Evolutionary conservation across 352 stramenopile genomes (phyloP), one percentile per base, ranked within the genome.

Genomic region (Albugo candida): DNA sequence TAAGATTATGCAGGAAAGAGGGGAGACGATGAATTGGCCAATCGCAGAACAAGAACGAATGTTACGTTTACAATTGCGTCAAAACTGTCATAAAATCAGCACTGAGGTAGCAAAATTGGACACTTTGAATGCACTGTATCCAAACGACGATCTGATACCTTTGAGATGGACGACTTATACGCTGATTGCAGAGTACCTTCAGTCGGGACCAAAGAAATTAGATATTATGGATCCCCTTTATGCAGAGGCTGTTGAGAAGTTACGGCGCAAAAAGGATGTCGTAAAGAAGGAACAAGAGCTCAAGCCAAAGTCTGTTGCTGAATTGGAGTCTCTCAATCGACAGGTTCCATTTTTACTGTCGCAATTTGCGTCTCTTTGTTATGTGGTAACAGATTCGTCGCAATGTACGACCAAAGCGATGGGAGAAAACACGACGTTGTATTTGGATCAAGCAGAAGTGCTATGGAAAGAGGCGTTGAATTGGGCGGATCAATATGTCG

Each of bases 161-260:
- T 54, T 83, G 27, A 83, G 83, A 57, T 83, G 67, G 67, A 65
- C 57, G 41, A 52, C 83, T 41, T 85, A 85, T 54, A 70, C 82
- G 51, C 58, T 81, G 10, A 69, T 85, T 37, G 60, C 60, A 39
- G 66, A 54, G 36, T 62, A 63, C 37, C 48, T 85, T n/a, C 58
- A 55, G 36, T 52, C 66, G 24, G 70, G 70, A 34, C 40, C 58
- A 0, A 52, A 60, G 27, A 35, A 61, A 19, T 41, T 84, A 39
- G 59, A 60, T 5, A 55, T 76, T 46, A 48, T 65, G 20, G 73
- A 85, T 47, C 73, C 68, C 27, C 54, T 78, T 48, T 85, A 82
- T 55, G 64, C 63, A 11, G 49, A 67, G 36, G 55, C 66, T 0
- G 60, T 81, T 20, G 68, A 81, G 41, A 65, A 63, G n/a, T 53